Percentiles rank a stretch among this genome's conserved stretches.
These are phyloP conservation scores for Scolecobasidium constrictum DNA, from an alignment of 2,329 filamentous ascomycete genomes.

Conservation along the genomic window DNA sequence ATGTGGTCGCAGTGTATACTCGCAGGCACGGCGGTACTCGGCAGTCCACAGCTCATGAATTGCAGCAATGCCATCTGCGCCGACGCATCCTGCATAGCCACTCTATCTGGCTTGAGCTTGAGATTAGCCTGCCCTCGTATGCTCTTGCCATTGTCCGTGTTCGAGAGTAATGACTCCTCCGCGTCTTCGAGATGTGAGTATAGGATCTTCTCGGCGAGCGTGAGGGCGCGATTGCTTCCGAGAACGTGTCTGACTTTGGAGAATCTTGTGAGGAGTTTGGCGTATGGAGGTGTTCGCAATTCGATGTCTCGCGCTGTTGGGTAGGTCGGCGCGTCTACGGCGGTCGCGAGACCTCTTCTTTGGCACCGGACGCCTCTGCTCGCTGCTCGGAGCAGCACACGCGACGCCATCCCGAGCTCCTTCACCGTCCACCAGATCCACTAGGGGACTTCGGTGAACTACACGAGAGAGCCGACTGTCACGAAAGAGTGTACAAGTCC, in stretches of 20 bases:
- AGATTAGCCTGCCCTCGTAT: conserved; percentile 84
- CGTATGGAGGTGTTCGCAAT: conserved; percentile 53
- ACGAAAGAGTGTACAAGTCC: too few relatives aligned
- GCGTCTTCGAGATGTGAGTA: conserved; percentile 89
- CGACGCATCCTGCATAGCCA: conserved; percentile 98
- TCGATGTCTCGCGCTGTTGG: conserved; percentile 5
- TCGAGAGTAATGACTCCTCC: conserved; percentile 75
- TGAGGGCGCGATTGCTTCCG: conserved; percentile 53
- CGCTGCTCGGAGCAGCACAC: background rate
- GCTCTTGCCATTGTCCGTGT: conserved; percentile 71
- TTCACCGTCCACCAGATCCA: too few relatives aligned
- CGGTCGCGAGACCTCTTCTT: conserved; percentile 8
- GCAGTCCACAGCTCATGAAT: conserved; percentile 94
- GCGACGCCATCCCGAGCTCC: background rate
- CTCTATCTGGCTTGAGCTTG: conserved; percentile 92
- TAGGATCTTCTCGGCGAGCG: conserved; percentile 93
- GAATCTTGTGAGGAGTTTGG: conserved; percentile 68
- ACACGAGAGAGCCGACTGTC: too few relatives aligned
- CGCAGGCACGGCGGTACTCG: conserved; percentile 81
- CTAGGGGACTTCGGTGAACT: too few relatives aligned
- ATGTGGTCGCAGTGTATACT: conserved; percentile 99
- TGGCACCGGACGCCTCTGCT: background rate
- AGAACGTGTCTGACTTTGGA: conserved; percentile 65
- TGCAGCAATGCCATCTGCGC: conserved; percentile 97
- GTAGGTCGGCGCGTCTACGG: conserved; percentile 7